These are phyloP conservation scores for Albizia julibrissin DNA, from an alignment of 306 rosid genomes.

Conservation along the genomic window DNA sequence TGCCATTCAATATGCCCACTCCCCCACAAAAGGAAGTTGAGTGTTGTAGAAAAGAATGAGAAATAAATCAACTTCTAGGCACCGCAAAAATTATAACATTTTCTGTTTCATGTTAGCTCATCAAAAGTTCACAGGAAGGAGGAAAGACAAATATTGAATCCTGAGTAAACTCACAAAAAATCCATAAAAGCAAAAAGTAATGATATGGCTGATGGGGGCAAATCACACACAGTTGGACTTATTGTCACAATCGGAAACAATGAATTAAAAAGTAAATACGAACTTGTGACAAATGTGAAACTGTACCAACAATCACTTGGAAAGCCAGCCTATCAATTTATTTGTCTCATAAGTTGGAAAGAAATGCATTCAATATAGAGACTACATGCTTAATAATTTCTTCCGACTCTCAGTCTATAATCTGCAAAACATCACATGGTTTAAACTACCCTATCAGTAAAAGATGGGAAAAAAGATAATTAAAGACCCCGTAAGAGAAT, in stretches of 20 bases:
- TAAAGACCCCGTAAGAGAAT: background rate
- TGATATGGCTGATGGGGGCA: conserved; percentile 12
- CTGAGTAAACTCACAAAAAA: conserved; percentile 14
- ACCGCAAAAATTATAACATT: background rate
- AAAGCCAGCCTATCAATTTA: conserved; percentile 7
- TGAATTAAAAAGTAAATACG: background rate
- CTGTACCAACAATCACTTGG: conserved; percentile 2
- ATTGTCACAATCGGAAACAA: background rate
- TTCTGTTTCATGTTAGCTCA: conserved; percentile 8
- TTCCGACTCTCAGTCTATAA: background rate
- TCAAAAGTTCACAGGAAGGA: conserved; percentile 14
- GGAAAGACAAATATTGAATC: background rate
- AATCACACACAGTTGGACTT: conserved; percentile 9
- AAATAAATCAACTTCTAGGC: conserved; percentile 15
- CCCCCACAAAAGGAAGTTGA: conserved; percentile 27
- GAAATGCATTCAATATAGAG: background rate
- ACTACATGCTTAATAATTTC: conserved; percentile 11
- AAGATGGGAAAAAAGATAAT: background rate
- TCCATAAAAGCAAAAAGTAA: background rate
- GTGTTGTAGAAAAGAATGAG: conserved; percentile 28
- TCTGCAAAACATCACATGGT: background rate
- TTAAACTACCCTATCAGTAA: conserved; percentile 6
- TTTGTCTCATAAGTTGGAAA: conserved; percentile 4
- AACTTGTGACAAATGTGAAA: background rate
- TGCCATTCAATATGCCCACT: conserved; percentile 43